Evolutionary conservation across 2,329 filamentous ascomycete species (phyloP).

Genomic region (Myriosclerotinia curreyana): DNA sequence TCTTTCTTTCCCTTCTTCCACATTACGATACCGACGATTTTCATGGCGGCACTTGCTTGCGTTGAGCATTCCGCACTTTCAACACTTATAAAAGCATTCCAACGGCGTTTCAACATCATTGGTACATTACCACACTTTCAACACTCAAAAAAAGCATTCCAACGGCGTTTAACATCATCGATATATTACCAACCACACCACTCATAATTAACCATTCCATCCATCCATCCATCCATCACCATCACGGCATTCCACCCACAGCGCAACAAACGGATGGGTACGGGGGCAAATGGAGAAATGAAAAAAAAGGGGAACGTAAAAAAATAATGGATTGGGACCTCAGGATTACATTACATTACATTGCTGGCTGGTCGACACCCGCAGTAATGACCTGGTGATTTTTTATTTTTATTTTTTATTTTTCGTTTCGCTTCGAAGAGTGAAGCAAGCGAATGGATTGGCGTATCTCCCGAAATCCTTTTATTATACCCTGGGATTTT

Average conservation of each 20-base stretch:
- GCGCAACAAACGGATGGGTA: slow-evolving; percentile 4
- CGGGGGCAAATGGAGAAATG: neutral
- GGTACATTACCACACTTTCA: neutral
- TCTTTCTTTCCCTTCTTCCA: neutral
- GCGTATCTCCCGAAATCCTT: neutral
- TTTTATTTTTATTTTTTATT: neutral
- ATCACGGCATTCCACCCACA: neutral
- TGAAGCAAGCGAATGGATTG: no score
- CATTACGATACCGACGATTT: neutral
- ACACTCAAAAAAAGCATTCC: neutral
- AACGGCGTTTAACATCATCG: slow-evolving; percentile 6
- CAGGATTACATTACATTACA: neutral
- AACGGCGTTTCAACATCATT: slow-evolving; percentile 6
- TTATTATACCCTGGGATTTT: slow-evolving; percentile 12
- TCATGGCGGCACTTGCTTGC: neutral
- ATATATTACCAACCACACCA: neutral
- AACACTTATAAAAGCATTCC: neutral
- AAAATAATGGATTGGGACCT: slow-evolving; percentile 2
- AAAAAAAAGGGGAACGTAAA: neutral
- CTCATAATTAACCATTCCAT: neutral
- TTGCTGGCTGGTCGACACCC: neutral
- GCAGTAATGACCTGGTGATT: neutral
- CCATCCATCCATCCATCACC: no score
- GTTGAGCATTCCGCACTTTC: neutral
- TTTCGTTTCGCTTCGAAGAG: neutral